These are phyloP conservation scores for Ceratocystis lukuohia DNA, from an alignment of 2,329 filamentous ascomycete genomes.

Conservation along the genomic window DNA sequence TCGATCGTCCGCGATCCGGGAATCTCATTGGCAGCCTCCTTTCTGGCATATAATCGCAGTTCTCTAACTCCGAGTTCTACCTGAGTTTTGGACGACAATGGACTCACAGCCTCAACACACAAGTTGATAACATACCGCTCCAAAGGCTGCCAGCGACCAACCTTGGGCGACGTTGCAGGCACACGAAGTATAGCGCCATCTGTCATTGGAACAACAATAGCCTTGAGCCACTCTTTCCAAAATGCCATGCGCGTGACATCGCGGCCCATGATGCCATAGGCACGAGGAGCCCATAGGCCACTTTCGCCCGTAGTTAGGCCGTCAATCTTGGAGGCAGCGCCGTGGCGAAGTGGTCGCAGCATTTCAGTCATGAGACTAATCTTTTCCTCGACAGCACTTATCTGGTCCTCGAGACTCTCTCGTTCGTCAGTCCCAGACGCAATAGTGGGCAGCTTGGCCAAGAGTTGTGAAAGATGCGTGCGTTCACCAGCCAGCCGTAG, in stretches of 20 bases:
- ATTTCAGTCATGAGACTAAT: slow-evolving; percentile 95
- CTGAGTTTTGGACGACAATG: slow-evolving; percentile 85
- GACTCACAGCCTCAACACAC: slow-evolving; percentile 86
- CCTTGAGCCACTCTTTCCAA: slow-evolving; percentile 97
- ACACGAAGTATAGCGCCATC: slow-evolving; percentile 73
- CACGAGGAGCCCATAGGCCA: slow-evolving; percentile 86
- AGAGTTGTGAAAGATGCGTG: slow-evolving; percentile 74
- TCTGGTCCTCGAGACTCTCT: slow-evolving; percentile 81
- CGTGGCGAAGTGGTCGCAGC: slow-evolving; percentile 79
- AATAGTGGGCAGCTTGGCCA: slow-evolving; percentile 68
- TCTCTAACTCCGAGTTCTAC: slow-evolving; percentile 86
- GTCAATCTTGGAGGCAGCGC: slow-evolving; percentile 92
- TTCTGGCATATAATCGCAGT: slow-evolving; percentile 78
- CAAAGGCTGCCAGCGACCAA: slow-evolving; percentile 89
- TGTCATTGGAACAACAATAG: slow-evolving; percentile 88
- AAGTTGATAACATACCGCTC: slow-evolving; percentile 96
- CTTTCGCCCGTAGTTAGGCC: slow-evolving; percentile 90
- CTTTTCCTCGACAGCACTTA: slow-evolving; percentile 92
- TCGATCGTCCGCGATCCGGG: slow-evolving; percentile 85
- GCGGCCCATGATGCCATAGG: slow-evolving; percentile 81
- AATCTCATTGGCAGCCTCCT: slow-evolving; percentile 84
- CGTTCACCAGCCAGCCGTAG: slow-evolving; percentile 76
- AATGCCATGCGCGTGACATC: slow-evolving; percentile 75
- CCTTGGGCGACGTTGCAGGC: slow-evolving; percentile 73
- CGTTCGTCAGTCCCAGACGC: slow-evolving; percentile 68